A percentile compares a stretch with the other conserved stretches of the same genome.
phyloP scores from a whole-genome alignment of 306 rosid species.

The Sesbania bispinosa region DNA sequence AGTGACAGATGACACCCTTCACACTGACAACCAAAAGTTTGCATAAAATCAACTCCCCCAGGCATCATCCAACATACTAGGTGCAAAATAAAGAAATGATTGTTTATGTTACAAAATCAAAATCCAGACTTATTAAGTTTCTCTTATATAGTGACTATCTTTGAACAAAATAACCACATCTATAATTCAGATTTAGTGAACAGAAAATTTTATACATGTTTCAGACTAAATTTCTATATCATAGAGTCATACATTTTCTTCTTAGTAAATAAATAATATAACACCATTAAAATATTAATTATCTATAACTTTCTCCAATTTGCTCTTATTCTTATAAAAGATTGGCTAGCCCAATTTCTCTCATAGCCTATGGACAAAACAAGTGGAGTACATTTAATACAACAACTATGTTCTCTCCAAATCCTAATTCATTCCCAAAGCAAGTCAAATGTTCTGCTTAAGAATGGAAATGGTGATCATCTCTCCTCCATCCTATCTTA shows the following conservation, averaged over 20 bases:
- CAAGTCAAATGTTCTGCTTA: too few relatives aligned
- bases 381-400: slow-evolving; percentile 10
- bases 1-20: not conserved
- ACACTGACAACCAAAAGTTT: not conserved
- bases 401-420: not conserved
- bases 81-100: slow-evolving; percentile 7
- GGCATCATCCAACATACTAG: not conserved
- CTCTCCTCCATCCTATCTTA: too few relatives aligned
- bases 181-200: not conserved
- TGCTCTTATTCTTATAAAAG: slow-evolving; percentile 45
- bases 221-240: not conserved
- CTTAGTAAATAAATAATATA: not conserved
- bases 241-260: not conserved
- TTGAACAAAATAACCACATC: not conserved
- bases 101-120: not conserved
- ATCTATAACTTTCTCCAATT: not conserved
- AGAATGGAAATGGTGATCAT: too few relatives aligned
- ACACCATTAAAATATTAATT: not conserved
- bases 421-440: too few relatives aligned
- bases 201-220: not conserved
- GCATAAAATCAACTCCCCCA: not conserved
- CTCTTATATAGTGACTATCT: not conserved
- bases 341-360: slow-evolving; percentile 68
- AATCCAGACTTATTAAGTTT: not conserved
- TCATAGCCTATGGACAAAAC: slow-evolving; percentile 62